Percentiles rank a stretch among this genome's conserved stretches.
Evolutionary conservation across 2,329 filamentous ascomycete genomes (phyloP).

Genomic region (Calonectria pteridis): DNA sequence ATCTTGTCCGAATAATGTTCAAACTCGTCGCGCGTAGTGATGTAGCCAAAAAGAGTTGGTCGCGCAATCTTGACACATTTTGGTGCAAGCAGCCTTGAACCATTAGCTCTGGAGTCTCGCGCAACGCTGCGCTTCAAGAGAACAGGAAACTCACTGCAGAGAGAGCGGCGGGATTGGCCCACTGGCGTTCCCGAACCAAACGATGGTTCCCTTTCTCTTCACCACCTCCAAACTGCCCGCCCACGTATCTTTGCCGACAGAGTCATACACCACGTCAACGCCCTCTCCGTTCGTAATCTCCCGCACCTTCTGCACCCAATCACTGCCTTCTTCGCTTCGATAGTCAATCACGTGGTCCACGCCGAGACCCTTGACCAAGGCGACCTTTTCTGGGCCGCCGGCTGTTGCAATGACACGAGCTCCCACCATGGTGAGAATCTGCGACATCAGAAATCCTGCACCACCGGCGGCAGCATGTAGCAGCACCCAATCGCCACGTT

Average conservation of each 20-base stretch:
- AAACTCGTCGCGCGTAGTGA: neutral
- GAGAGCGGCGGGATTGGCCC: neutral
- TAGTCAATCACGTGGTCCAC: neutral
- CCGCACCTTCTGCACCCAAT: neutral
- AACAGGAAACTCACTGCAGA: neutral
- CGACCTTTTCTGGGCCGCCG: neutral
- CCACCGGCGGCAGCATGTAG: neutral
- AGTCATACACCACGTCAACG: neutral
- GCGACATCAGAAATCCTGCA: neutral
- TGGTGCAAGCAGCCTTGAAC: neutral
- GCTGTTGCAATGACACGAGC: neutral
- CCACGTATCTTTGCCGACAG: neutral
- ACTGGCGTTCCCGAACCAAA: neutral
- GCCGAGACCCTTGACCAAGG: neutral
- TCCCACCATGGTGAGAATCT: neutral
- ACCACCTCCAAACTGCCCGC: neutral
- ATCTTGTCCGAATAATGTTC: neutral
- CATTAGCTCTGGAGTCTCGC: neutral
- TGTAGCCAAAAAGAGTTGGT: neutral
- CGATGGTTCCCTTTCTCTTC: neutral
- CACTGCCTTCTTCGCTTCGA: neutral
- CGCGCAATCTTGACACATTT: neutral
- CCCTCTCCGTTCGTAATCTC: neutral
- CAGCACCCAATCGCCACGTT: neutral
- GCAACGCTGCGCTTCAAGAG: no score